Evolutionary conservation across 2,329 filamentous ascomycete genomes (phyloP).

Genomic region (Trichoderma sp.): DNA sequence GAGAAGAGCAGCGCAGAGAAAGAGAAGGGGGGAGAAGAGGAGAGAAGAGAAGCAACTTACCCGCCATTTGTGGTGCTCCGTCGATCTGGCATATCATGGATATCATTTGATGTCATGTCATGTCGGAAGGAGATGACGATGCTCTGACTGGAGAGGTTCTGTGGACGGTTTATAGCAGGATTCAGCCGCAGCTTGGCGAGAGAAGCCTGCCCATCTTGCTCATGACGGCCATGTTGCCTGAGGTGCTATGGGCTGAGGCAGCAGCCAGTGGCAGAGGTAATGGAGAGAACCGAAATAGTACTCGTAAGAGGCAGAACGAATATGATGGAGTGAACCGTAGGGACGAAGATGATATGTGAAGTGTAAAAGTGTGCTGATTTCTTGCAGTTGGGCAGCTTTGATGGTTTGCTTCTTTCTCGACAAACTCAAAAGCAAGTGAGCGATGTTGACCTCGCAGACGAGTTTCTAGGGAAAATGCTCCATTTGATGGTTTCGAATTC

Average conservation of each 20-base stretch:
- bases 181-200: constrained; percentile 2
- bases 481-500: not conserved
- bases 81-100: not conserved
- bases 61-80: not conserved
- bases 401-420: not conserved
- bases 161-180: not conserved
- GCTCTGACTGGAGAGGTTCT: not conserved
- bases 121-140: not conserved
- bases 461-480: not conserved
- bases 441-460: not conserved
- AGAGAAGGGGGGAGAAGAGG: not conserved
- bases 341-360: not conserved
- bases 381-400: not conserved
- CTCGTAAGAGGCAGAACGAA: not conserved
- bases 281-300: not conserved
- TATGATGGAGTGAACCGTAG: not conserved
- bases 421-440: not conserved
- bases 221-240: not conserved
- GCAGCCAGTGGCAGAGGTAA: not conserved
- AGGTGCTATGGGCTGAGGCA: not conserved
- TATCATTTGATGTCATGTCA: not conserved
- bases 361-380: not conserved
- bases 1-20: not conserved
- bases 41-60: not conserved
- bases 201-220: not conserved